Evolutionary conservation across 2,329 filamentous ascomycete genomes (phyloP), one percentile per base, ranked within the genome.

Genomic region (Diaporthe sp.): DNA sequence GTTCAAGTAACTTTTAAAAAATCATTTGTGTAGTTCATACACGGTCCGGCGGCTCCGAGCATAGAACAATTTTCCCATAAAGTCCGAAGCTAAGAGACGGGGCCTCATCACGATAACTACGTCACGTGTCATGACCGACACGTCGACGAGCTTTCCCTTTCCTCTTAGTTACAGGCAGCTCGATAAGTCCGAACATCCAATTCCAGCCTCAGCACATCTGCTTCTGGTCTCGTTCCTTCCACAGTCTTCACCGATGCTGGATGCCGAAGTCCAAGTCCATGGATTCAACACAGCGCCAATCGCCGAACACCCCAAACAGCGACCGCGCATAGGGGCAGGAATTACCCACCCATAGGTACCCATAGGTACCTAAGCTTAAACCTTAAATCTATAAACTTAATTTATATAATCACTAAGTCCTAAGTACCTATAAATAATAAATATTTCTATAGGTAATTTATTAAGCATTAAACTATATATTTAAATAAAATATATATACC

Each of bases 271-370:
- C 28, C 10, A 12, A n/a, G 42, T 34, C 42, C 17, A 67, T 67
- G 62, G 44, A 67, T 51, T 51, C 44, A 17, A 51, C 62, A 37
- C 44, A 1, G 44, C 17, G 62, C 62, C 62, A 67, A 37, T 37
- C 62, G 5, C 62, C 28, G 12, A 37, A 37, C 25, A 51, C 62
- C 31, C 62, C 42, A 42, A 51, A n/a, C 12, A 22, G 28, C 44
- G 62, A 67, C 44, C 31, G 62, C n/a, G n/a, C 28, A 28, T 31
- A 31, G 28, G 28, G 28, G 28, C 28, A 31, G 28, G 28, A 31
- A 31, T 31, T 31, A 31, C 28, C 28, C 28, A 31, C 28, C 28
- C 4, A 31, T 31, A 4, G 28, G 28, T 31, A 31, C 28, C 28
- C 4, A 31, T 31, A 31, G 28, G 28, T 31, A 31, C 28, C 28